These are phyloP conservation scores for Mucor racemosus DNA, from an alignment of 371 early-diverging fungal species.

Conservation along the genomic window DNA sequence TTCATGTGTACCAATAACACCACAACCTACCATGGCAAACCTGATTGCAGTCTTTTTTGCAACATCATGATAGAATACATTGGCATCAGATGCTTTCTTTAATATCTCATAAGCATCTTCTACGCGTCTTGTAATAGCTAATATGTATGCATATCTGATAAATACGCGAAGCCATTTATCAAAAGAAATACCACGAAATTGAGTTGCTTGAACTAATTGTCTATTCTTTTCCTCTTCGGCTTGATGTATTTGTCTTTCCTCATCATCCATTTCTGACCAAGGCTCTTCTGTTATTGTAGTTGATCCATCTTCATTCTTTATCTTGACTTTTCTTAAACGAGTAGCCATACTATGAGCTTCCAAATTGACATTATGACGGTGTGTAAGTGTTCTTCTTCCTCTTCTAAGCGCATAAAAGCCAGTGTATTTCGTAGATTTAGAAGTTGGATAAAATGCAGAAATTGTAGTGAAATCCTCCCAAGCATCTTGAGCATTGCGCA, in stretches of 20 bases:
- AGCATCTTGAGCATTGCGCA: slow-evolving; percentile 51
- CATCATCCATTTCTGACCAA: slow-evolving; percentile 32
- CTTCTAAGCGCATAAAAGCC: slow-evolving; percentile 41
- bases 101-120: slow-evolving; percentile 69
- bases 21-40: slow-evolving; percentile 67
- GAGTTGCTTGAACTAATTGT: slow-evolving; percentile 21
- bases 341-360: slow-evolving; percentile 43
- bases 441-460: slow-evolving; percentile 59
- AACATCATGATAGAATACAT: slow-evolving; percentile 71
- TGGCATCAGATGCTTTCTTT: slow-evolving; percentile 62
- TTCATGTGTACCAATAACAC: slow-evolving; percentile 46
- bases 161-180: slow-evolving; percentile 68
- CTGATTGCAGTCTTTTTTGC: slow-evolving; percentile 51
- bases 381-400: slow-evolving; percentile 8
- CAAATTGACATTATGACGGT: neutral
- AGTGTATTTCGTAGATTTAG: neutral
- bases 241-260: slow-evolving; percentile 23
- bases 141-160: slow-evolving; percentile 68
- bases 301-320: slow-evolving; percentile 2
- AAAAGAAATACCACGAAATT: slow-evolving; percentile 63
- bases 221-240: slow-evolving; percentile 36
- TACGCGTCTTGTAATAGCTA: slow-evolving; percentile 60
- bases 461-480: slow-evolving; percentile 58
- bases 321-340: slow-evolving; percentile 26
- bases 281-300: neutral